Conservation (phyloP, 305 asterid species). For the Withania somnifera region DNA sequence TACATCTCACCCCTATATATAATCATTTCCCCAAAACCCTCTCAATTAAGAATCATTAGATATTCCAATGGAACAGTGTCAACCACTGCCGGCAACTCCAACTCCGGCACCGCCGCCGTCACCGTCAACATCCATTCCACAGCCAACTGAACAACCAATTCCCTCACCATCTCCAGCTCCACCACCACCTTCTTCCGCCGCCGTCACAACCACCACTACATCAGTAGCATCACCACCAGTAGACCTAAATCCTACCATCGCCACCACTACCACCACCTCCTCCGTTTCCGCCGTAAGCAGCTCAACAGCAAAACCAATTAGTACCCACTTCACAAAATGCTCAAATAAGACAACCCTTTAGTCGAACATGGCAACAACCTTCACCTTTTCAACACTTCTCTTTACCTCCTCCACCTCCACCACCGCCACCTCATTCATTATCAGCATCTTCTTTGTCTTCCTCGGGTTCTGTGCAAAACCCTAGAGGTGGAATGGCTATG, state of each 20-base stretch:
- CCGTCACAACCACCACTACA: neutral
- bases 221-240: neutral
- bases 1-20: neutral
- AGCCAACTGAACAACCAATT: slow-evolving; percentile 18
- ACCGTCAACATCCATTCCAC: too few species aligned
- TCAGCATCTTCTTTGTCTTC: slow-evolving; percentile 34
- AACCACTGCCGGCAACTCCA: neutral
- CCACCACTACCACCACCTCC: neutral
- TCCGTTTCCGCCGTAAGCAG: neutral
- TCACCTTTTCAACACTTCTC: slow-evolving; percentile 40
- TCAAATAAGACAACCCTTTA: slow-evolving; percentile 36
- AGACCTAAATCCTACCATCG: neutral
- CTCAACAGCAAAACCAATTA: slow-evolving; percentile 4
- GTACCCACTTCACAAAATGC: slow-evolving; percentile 27
- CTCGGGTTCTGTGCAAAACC: slow-evolving; percentile 26
- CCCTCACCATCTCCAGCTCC: slow-evolving; percentile 16
- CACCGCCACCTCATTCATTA: slow-evolving; percentile 13
- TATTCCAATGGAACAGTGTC: neutral
- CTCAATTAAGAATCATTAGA: neutral
- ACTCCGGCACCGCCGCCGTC: slow-evolving; percentile 3
- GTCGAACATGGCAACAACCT: slow-evolving; percentile 42
- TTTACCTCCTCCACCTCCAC: slow-evolving; percentile 49
- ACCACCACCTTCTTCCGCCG: neutral
- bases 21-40: neutral
- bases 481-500: slow-evolving; percentile 47